Evolutionary conservation across 208 protist genomes (phyloP), one percentile per base, ranked within the genome.

Genomic region (Entamoeba dispar): DNA sequence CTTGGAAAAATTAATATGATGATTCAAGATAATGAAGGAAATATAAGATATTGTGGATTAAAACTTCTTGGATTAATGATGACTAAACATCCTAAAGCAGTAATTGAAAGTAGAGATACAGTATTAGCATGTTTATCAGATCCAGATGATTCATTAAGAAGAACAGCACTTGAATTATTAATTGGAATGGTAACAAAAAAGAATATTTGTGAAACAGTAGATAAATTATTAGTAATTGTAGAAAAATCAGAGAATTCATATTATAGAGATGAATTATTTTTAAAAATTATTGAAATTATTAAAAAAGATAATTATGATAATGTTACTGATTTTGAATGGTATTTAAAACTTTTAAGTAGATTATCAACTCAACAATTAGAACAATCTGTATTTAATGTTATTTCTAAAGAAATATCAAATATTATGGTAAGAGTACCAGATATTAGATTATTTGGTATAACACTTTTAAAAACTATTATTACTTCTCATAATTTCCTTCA

Each of bases 21-120:
- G 92, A 96, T 99, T n/a, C 97, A 98, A 93, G 97, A 99, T 95
- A 86, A 92, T 7, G 98, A 99, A 95, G 97, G 98, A 77, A 99
- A 99, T 94, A 94, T 99, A n/a, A 99, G 98, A 94, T 99, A 98
- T 94, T 96, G 99, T 38, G 98, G 98, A 50, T 95, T 99, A 15
- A 94, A 98, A 47, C 98, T 96, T 19, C 94, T 99, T 52, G 95
- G 95, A 73, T 97, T 97, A 31, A 95, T 99, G 50, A 97, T 98
- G 92, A 93, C 96, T 93, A 95, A 96, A 38, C 96, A 98, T 94
- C 97, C 97, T 34, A 98, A 98, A 94, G 95, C 97, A 19, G 96
- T 99, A 0, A 91, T 93, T 3, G 97, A 98, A 77, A 96, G 98
- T 92, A 95, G 97, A 4, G 97, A 98, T n/a, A 93, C 96, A 5